Percentiles rank a stretch among this genome's conserved stretches.
Conservation (phyloP, 352 stramenopile genomes). For the Phytophthora capsici region DNA sequence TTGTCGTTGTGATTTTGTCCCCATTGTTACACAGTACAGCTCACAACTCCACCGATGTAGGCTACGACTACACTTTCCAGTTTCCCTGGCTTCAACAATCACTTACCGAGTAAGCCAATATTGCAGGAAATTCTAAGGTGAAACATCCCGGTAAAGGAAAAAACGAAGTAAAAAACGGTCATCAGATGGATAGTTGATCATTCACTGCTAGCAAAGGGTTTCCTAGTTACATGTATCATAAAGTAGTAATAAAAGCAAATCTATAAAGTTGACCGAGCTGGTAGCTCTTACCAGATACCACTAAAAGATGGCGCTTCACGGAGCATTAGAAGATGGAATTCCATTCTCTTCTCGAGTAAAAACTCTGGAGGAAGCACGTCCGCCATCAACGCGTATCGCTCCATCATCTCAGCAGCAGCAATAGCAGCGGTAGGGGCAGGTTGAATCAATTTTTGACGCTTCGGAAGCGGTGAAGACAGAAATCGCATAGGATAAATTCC, state of each 20-base stretch:
- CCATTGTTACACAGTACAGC: background rate
- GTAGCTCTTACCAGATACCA: background rate
- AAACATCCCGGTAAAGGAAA: too few species aligned
- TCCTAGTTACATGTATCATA: too few species aligned
- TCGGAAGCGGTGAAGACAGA: background rate
- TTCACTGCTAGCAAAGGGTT: too few species aligned
- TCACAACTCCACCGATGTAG: constrained; percentile 5
- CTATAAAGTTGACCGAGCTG: too few species aligned
- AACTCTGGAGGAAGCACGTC: background rate
- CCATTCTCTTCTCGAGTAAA: background rate
- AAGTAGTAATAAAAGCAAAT: too few species aligned
- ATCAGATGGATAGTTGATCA: too few species aligned
- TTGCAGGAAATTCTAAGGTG: too few species aligned
- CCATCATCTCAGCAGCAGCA: background rate
- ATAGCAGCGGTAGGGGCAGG: background rate
- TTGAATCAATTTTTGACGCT: background rate
- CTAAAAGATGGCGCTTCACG: background rate
- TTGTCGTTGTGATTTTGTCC: background rate
- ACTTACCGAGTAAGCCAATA: too few species aligned
- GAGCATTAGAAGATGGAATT: background rate
- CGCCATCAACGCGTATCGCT: background rate
- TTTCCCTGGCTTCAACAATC: constrained; percentile 37
- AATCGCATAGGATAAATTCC: background rate
- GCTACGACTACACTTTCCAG: constrained; percentile 44
- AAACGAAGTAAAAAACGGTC: too few species aligned